Percentiles rank a stretch among this genome's conserved stretches.
These are phyloP conservation scores for Pyrus bretschneideri DNA, from an alignment of 306 rosid species.

Conservation along the genomic window DNA sequence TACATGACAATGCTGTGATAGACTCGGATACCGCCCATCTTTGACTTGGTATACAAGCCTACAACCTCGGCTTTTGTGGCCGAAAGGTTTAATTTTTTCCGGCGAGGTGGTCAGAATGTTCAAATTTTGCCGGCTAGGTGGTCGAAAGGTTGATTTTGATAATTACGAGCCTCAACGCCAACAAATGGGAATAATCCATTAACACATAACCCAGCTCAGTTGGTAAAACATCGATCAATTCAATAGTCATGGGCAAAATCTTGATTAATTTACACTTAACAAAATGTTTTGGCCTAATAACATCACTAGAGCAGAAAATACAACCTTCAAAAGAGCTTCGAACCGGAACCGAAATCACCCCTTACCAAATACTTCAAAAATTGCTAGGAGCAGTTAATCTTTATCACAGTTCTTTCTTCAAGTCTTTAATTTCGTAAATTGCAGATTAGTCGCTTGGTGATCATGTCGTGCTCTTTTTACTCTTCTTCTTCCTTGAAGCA, in stretches of 20 bases:
- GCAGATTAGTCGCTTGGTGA: not conserved
- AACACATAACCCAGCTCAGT: not conserved
- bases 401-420: not conserved
- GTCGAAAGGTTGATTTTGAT: no score
- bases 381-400: not conserved
- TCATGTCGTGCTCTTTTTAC: slow-evolving; percentile 40
- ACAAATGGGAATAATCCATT: not conserved
- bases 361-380: not conserved
- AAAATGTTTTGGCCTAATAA: not conserved
- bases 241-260: not conserved
- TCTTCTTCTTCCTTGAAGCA: slow-evolving; percentile 91
- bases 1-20: no score
- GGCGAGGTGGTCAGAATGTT: no score
- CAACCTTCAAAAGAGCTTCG: not conserved
- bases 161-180: no score
- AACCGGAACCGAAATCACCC: not conserved
- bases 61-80: no score
- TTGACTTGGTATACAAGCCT: no score
- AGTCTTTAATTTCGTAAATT: not conserved
- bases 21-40: no score
- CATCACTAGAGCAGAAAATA: not conserved
- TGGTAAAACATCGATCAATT: not conserved
- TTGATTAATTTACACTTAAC: not conserved
- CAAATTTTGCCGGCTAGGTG: no score
- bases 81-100: no score